Evolutionary conservation across 352 stramenopile species (phyloP).

Genomic region (Phytophthora ramorum): DNA sequence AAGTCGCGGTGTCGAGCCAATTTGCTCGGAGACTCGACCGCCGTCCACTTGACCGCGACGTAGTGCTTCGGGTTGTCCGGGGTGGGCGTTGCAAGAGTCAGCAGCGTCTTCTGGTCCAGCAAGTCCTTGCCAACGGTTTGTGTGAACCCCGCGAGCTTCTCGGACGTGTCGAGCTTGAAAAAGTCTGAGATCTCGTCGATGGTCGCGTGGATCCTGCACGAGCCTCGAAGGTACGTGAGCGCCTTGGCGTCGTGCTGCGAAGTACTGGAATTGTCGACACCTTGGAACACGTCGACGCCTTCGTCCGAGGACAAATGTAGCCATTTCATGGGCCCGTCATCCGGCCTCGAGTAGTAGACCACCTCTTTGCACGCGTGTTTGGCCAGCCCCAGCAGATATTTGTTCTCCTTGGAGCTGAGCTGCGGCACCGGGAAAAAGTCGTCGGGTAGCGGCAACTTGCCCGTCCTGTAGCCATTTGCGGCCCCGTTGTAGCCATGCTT

Average conservation of each 20-base stretch:
- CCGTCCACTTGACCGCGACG: constrained; percentile 86
- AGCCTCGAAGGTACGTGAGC: constrained; percentile 75
- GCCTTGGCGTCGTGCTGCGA: constrained; percentile 33
- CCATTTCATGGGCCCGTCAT: constrained; percentile 80
- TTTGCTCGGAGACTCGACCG: constrained; percentile 77
- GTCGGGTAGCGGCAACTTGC: constrained; percentile 63
- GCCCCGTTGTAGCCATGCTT: constrained; percentile 32
- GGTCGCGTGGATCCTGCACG: constrained; percentile 76
- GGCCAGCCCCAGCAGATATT: constrained; percentile 72
- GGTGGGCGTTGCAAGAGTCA: constrained; percentile 67
- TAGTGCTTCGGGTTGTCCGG: constrained; percentile 84
- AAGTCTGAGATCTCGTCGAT: constrained; percentile 86
- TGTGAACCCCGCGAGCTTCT: constrained; percentile 73
- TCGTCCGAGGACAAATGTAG: constrained; percentile 74
- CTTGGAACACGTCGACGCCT: constrained; percentile 80
- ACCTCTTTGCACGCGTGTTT: constrained; percentile 88
- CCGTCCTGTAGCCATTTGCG: constrained; percentile 21
- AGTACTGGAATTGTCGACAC: constrained; percentile 52
- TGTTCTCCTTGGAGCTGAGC: constrained; percentile 68
- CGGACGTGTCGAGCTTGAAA: constrained; percentile 76
- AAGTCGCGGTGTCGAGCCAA: constrained; percentile 84
- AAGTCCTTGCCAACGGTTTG: constrained; percentile 81
- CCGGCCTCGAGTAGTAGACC: constrained; percentile 79
- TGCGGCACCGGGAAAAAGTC: constrained; percentile 73
- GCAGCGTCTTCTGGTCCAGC: constrained; percentile 81